These are phyloP conservation scores for Urostyla sp. DNA, from an alignment of 73 alveolate species.

Conservation along the genomic window DNA sequence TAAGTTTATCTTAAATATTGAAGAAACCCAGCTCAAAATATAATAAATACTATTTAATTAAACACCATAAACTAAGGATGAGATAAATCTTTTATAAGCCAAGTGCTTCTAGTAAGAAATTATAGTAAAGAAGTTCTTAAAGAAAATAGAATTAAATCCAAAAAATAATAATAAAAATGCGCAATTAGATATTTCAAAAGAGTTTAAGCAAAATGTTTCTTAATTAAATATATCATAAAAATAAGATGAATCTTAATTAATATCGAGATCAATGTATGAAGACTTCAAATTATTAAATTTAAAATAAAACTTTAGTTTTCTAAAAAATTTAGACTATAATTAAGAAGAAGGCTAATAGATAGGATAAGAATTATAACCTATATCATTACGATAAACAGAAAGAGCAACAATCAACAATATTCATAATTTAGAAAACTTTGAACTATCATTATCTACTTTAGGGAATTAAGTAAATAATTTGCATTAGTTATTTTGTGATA, in stretches of 20 bases:
- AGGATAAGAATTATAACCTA: no score
- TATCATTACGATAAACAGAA: no score
- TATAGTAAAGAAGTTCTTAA: not conserved
- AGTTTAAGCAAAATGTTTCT: not conserved
- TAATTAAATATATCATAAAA: no score
- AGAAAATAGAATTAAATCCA: not conserved
- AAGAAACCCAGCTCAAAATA: not conserved
- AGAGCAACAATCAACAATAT: no score
- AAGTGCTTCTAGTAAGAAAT: not conserved
- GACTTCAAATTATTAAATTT: constrained; percentile 17
- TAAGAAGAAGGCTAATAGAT: no score
- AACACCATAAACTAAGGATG: not conserved
- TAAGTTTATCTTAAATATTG: constrained; percentile 5
- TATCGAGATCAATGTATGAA: constrained; percentile 23
- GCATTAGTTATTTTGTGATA: no score
- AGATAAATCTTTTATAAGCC: not conserved
- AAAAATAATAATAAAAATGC: not conserved
- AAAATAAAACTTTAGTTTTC: constrained; percentile 19
- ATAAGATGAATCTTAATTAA: constrained; percentile 30
- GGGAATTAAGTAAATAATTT: no score
- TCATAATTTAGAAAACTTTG: no score
- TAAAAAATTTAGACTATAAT: constrained; percentile 33
- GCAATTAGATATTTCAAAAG: not conserved
- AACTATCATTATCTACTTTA: no score
- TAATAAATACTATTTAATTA: no score